phyloP scores from a whole-genome alignment of 257 asterid species.

The Capsicum pubescens region DNA sequence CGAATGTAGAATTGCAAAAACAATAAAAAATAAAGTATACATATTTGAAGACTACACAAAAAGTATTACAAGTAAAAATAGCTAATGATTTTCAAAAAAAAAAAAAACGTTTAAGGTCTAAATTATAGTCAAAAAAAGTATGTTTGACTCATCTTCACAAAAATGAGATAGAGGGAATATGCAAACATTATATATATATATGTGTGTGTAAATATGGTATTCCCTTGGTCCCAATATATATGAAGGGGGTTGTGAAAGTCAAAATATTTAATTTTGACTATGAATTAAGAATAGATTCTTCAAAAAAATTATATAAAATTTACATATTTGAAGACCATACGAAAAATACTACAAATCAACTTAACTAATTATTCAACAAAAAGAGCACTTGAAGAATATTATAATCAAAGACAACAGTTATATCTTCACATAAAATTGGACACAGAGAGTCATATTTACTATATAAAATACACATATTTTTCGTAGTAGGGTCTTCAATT shows the following conservation, averaged over 20 bases:
- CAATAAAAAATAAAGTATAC: no score
- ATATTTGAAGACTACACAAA: no score
- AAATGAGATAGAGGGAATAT: no score
- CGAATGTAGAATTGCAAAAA: no score
- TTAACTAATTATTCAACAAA: not conserved
- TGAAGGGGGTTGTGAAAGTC: not conserved
- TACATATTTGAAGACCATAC: not conserved
- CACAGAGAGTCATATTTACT: not conserved
- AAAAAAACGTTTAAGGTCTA: no score
- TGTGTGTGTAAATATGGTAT: no score
- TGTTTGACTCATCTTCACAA: no score
- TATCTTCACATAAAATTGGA: not conserved
- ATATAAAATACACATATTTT: not conserved
- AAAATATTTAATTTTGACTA: not conserved
- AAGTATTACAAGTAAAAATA: no score
- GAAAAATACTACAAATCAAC: not conserved
- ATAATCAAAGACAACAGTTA: not conserved
- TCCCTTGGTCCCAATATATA: not conserved
- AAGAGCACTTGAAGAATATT: not conserved
- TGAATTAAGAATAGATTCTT: not conserved
- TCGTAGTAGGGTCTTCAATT: not conserved
- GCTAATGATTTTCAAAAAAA: no score
- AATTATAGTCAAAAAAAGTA: no score
- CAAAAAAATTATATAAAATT: not conserved
- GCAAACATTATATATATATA: no score